A percentile compares a stretch with the other conserved stretches of the same genome.
Conservation (phyloP, 257 asterid genomes). For the Rehmannia glutinosa region DNA sequence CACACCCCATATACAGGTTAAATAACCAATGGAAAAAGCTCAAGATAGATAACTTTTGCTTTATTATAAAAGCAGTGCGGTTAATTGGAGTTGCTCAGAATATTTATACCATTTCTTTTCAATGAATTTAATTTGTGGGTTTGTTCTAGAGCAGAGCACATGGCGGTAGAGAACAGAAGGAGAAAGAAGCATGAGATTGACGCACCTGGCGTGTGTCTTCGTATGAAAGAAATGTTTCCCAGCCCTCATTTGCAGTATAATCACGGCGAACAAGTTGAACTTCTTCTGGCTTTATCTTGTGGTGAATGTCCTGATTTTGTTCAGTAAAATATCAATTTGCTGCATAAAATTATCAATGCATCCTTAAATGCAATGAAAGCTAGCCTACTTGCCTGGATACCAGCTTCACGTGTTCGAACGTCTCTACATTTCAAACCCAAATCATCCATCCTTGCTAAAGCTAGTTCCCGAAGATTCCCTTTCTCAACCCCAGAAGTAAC, state of each 20-base stretch:
- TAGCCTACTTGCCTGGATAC: conserved; percentile 69
- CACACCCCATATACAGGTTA: not conserved
- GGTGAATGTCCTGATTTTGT: conserved; percentile 75
- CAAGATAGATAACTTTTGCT: not conserved
- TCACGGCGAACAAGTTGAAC: conserved; percentile 99
- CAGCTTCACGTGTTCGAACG: conserved; percentile 99
- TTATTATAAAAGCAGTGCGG: not conserved
- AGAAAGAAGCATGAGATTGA: conserved; percentile 7
- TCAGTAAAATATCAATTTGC: conserved; percentile 22
- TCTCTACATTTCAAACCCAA: conserved; percentile 98
- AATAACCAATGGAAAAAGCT: not conserved
- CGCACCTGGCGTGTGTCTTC: conserved; percentile 93
- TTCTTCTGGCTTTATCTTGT: conserved; percentile 89
- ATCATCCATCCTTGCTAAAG: conserved; percentile 97
- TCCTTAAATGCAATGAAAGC: not conserved
- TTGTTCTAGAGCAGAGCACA: not conserved
- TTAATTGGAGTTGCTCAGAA: not conserved
- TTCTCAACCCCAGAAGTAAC: conserved; percentile 99
- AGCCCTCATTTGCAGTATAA: conserved; percentile 96
- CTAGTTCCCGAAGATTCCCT: conserved; percentile 96
- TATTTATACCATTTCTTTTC: not conserved
- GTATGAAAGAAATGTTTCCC: conserved; percentile 98
- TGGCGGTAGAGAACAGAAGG: not conserved
- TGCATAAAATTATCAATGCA: conserved; percentile 7
- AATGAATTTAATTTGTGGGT: not conserved